Evolutionary conservation across 768 basidiomycete genomes (phyloP).

Genomic region (Hirschioporus abietinus): DNA sequence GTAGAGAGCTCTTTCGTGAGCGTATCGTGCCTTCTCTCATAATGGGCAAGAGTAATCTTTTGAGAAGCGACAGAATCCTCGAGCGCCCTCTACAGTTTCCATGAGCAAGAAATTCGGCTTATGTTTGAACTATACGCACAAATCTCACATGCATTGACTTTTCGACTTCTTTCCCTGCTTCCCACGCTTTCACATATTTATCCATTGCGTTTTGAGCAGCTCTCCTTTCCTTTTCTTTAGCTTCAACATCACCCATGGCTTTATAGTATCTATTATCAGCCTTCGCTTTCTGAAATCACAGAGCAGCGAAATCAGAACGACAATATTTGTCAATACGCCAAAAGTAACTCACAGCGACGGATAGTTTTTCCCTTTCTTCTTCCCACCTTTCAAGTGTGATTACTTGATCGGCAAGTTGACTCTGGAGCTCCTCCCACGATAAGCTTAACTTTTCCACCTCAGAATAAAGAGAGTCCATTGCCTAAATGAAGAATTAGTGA

Average conservation of each 20-base stretch:
- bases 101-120: constrained; percentile 28
- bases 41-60: background rate
- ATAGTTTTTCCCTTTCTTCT: background rate
- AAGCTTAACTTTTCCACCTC: constrained; percentile 84
- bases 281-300: constrained; percentile 73
- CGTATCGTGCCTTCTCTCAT: background rate
- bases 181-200: constrained; percentile 46
- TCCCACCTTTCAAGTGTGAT: constrained; percentile 56
- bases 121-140: background rate
- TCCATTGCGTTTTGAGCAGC: constrained; percentile 49
- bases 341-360: background rate
- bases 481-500: constrained; percentile 32
- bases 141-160: constrained; percentile 11
- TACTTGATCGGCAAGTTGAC: constrained; percentile 77
- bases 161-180: constrained; percentile 50
- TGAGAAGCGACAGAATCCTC: constrained; percentile 3
- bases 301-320: background rate
- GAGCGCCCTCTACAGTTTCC: constrained; percentile 6
- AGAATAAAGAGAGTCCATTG: constrained; percentile 69
- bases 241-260: constrained; percentile 85
- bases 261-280: constrained; percentile 93
- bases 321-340: background rate
- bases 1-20: background rate
- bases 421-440: constrained; percentile 81
- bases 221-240: constrained; percentile 72